These are phyloP conservation scores for Colletotrichum sidae DNA, from an alignment of 2,329 filamentous ascomycete genomes.

Conservation along the genomic window DNA sequence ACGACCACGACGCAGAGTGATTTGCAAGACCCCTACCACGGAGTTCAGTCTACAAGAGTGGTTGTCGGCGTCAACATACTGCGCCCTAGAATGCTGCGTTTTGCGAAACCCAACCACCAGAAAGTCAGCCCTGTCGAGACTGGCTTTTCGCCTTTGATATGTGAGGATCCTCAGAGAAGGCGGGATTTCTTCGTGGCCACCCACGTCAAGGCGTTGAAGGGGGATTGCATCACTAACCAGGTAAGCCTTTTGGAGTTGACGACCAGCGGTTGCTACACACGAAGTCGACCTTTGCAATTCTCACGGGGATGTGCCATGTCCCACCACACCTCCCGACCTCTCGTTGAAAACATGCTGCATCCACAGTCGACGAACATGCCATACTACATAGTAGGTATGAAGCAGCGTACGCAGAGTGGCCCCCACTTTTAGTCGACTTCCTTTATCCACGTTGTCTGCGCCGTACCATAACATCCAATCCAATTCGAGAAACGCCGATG, in stretches of 20 bases:
- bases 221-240: no score
- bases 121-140: no score
- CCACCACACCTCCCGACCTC: conserved; percentile 3
- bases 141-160: no score
- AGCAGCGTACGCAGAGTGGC: conserved; percentile 16
- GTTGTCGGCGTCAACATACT: no score
- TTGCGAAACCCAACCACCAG: no score
- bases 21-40: no score
- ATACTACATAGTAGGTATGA: conserved; percentile 2
- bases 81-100: no score
- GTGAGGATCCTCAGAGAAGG: no score
- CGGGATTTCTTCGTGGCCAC: no score
- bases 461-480: conserved; percentile 2
- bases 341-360: conserved; percentile 21
- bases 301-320: conserved; percentile 14
- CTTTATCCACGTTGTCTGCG: background rate
- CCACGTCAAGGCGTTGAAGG: no score
- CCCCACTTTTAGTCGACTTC: conserved; percentile 17
- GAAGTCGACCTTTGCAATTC: conserved; percentile 4
- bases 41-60: no score
- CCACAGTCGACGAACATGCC: conserved; percentile 7
- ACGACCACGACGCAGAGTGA: background rate
- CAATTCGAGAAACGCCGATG: conserved; percentile 4
- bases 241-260: background rate
- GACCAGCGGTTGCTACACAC: conserved; percentile 11